These are phyloP conservation scores for Malus fusca DNA, from an alignment of 306 rosid species.

Conservation along the genomic window DNA sequence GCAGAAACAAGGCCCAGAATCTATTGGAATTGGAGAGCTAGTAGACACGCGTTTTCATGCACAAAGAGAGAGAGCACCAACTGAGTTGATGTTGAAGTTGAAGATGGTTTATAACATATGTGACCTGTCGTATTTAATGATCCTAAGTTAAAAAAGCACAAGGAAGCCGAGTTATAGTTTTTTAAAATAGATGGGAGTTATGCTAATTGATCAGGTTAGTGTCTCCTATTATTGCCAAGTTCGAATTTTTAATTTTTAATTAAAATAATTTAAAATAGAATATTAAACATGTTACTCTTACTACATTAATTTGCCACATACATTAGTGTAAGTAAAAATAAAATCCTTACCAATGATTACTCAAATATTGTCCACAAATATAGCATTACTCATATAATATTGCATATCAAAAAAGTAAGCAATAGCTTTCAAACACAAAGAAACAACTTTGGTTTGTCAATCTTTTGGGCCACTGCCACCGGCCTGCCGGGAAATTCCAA, in stretches of 20 bases:
- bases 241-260: too few species aligned
- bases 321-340: too few species aligned
- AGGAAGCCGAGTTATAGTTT: background rate
- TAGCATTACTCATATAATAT: too few species aligned
- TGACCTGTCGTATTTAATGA: slow-evolving; percentile 37
- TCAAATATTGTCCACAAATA: too few species aligned
- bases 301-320: too few species aligned
- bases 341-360: too few species aligned
- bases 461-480: background rate
- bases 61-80: slow-evolving; percentile 7
- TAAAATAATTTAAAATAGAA: too few species aligned
- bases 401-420: too few species aligned
- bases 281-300: too few species aligned
- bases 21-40: slow-evolving; percentile 22
- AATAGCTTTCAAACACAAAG: too few species aligned
- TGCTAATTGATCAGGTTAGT: too few species aligned
- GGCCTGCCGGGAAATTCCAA: background rate
- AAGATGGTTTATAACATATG: background rate
- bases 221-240: too few species aligned
- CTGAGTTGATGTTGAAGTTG: background rate
- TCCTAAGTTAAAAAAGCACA: background rate
- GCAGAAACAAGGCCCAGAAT: background rate
- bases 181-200: background rate
- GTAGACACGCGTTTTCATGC: slow-evolving; percentile 38
- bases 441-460: background rate